Evolutionary conservation across 2,329 filamentous ascomycete species (phyloP).

Genomic region (Septoria linicola): DNA sequence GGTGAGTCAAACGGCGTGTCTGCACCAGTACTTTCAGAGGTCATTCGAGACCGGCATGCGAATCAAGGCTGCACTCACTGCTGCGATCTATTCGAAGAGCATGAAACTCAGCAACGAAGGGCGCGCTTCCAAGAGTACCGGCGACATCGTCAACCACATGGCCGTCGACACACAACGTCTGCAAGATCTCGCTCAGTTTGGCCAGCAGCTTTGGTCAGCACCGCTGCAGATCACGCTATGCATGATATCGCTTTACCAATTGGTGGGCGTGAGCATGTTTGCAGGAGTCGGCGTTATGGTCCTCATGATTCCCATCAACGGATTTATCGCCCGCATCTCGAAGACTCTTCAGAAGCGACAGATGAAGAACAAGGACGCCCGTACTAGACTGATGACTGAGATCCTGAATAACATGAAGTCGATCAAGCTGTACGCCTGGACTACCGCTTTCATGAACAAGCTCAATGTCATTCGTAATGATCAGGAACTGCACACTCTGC

Average conservation of each 20-base stretch:
- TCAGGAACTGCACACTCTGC: conserved; percentile 87
- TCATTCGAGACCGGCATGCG: conserved; percentile 96
- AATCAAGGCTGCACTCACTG: conserved; percentile 85
- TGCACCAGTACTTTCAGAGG: conserved; percentile 97
- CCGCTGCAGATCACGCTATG: conserved; percentile 95
- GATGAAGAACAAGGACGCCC: conserved; percentile 98
- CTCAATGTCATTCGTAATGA: conserved; percentile 96
- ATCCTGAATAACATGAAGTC: conserved; percentile 99
- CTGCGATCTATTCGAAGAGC: conserved; percentile 90
- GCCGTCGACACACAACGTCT: conserved; percentile 95
- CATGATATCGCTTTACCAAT: conserved; percentile 91
- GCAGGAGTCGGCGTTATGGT: conserved; percentile 94
- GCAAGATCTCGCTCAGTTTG: conserved; percentile 92
- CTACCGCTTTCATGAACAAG: conserved; percentile 94
- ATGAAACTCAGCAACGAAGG: conserved; percentile 91
- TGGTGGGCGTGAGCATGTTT: conserved; percentile 95
- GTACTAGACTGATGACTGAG: conserved; percentile 91
- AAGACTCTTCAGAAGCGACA: conserved; percentile 91
- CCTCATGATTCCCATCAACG: conserved; percentile 95
- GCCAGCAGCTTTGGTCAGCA: conserved; percentile 92
- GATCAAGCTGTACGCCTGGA: conserved; percentile 97
- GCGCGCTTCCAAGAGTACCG: conserved; percentile 81
- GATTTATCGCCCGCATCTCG: conserved; percentile 86
- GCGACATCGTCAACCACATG: conserved; percentile 99
- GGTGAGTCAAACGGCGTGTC: conserved; percentile 78